Evolutionary conservation across 768 basidiomycete genomes (phyloP).

Genomic region (Mycena galericulata): DNA sequence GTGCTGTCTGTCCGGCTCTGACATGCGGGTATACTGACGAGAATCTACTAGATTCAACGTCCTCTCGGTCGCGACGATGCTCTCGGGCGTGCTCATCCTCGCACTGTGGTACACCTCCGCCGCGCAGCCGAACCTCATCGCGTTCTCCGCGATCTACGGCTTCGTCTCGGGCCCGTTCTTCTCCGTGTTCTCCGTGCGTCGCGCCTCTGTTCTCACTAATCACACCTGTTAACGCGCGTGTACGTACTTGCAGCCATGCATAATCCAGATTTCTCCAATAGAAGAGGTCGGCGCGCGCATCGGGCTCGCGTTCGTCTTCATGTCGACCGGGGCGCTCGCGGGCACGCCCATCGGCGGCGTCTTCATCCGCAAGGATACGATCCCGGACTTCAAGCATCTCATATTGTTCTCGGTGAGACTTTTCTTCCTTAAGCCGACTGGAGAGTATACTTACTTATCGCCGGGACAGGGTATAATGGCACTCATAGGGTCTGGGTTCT

Average conservation of each 20-base stretch:
- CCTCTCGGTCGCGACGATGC: slow-evolving; percentile 26
- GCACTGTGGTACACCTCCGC: slow-evolving; percentile 41
- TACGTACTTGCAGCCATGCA: slow-evolving; percentile 30
- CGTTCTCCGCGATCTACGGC: slow-evolving; percentile 41
- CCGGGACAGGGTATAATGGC: slow-evolving; percentile 20
- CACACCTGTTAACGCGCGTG: too few relatives aligned
- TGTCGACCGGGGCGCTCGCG: slow-evolving; percentile 41
- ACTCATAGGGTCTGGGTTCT: slow-evolving; percentile 23
- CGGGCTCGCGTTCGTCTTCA: slow-evolving; percentile 40
- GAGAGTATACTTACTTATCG: not conserved
- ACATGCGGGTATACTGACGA: not conserved
- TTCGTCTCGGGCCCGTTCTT: slow-evolving; percentile 42
- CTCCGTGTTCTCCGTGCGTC: slow-evolving; percentile 36
- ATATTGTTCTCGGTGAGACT: slow-evolving; percentile 41
- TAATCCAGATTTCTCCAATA: slow-evolving; percentile 38
- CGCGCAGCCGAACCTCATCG: slow-evolving; percentile 37
- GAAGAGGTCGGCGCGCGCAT: slow-evolving; percentile 42
- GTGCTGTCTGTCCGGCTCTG: slow-evolving; percentile 5
- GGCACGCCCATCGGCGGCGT: slow-evolving; percentile 41
- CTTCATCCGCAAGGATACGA: slow-evolving; percentile 34
- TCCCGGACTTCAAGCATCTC: slow-evolving; percentile 38
- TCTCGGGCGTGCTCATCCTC: slow-evolving; percentile 38
- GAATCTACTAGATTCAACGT: slow-evolving; percentile 36
- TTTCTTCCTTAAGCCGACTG: not conserved
- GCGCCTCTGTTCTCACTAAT: not conserved